Conservation (phyloP, 352 stramenopile genomes). For the Aphanomyces stellatus region DNA sequence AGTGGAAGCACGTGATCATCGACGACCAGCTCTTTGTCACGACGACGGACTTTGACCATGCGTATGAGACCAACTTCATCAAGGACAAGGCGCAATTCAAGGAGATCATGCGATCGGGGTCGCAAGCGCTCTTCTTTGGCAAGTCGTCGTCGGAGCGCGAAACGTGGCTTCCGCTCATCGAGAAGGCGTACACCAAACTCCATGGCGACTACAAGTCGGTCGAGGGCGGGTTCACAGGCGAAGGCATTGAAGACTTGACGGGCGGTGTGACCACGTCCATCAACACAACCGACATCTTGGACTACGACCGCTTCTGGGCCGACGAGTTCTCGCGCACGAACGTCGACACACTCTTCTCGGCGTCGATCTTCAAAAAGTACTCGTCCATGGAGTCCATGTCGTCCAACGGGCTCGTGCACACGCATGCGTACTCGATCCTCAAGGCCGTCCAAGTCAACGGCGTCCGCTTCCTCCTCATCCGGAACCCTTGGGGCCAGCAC, state of each 20-base stretch:
- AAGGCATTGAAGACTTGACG: constrained; percentile 37
- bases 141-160: constrained; percentile 46
- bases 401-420: constrained; percentile 32
- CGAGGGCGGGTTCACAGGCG: constrained; percentile 42
- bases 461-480: constrained; percentile 28
- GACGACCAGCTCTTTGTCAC: constrained; percentile 37
- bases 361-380: constrained; percentile 21
- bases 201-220: constrained; percentile 63
- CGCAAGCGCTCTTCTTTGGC: constrained; percentile 32
- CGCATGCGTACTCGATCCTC: constrained; percentile 52
- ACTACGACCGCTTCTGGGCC: constrained; percentile 31
- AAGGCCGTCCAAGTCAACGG: constrained; percentile 32
- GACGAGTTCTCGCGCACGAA: constrained; percentile 34
- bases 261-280: constrained; percentile 34
- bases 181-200: constrained; percentile 82
- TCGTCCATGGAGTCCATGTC: constrained; percentile 7
- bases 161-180: constrained; percentile 74
- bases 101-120: constrained; percentile 26
- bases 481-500: constrained; percentile 49
- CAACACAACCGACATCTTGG: constrained; percentile 29
- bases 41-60: constrained; percentile 24
- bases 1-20: constrained; percentile 38
- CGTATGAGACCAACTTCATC: constrained; percentile 24
- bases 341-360: constrained; percentile 32
- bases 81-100: constrained; percentile 24